A percentile compares a stretch with the other conserved stretches of the same genome.
These are phyloP conservation scores for Lunasporangiospora selenospora DNA, from an alignment of 192 early-diverging fungal genomes.

Conservation along the genomic window DNA sequence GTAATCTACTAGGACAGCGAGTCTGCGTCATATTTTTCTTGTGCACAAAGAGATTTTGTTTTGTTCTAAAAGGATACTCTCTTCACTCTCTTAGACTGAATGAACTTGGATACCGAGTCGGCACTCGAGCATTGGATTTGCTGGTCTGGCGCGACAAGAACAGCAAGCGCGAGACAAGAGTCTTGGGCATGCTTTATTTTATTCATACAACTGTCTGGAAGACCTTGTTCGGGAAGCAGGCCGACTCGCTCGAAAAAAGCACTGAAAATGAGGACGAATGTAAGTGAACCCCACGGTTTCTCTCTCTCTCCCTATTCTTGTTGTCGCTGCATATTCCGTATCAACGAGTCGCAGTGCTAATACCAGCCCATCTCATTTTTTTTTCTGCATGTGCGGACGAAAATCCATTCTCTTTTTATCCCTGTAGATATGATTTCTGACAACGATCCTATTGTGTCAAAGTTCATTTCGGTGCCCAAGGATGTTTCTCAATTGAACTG, in stretches of 20 bases:
- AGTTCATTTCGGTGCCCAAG: constrained; percentile 93
- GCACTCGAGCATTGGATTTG: constrained; percentile 88
- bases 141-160: constrained; percentile 89
- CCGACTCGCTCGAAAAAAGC: constrained; percentile 95
- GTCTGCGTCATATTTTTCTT: background rate
- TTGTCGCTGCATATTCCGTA: too few species aligned
- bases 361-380: too few species aligned
- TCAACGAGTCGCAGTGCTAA: too few species aligned
- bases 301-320: background rate
- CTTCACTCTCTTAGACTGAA: constrained; percentile 63
- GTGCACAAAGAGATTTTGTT: background rate
- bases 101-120: constrained; percentile 95
- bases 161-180: constrained; percentile 86
- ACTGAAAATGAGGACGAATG: constrained; percentile 98
- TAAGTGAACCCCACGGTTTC: too few species aligned
- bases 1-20: constrained; percentile 51
- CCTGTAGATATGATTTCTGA: constrained; percentile 97
- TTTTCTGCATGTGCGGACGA: too few species aligned
- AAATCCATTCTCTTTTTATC: background rate
- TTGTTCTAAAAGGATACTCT: background rate
- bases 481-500: constrained; percentile 93
- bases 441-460: constrained; percentile 90
- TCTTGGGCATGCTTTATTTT: constrained; percentile 91
- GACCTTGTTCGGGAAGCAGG: constrained; percentile 92
- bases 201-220: constrained; percentile 97